These are phyloP conservation scores for Trichosporon faecale DNA, from an alignment of 1,284 basidiomycete genomes.

Conservation along the genomic window DNA sequence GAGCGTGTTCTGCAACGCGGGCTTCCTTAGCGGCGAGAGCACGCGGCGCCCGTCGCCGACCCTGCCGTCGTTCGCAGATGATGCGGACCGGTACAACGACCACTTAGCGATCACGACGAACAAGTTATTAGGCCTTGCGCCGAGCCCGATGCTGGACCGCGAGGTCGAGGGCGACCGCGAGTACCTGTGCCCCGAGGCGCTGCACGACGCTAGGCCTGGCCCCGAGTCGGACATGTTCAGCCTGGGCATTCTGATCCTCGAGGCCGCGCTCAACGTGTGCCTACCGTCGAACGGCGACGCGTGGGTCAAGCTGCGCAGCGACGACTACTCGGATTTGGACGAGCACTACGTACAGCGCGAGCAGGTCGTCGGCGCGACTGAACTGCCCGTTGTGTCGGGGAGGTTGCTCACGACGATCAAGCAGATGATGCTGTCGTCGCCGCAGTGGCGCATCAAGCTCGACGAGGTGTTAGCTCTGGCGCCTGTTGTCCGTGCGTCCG, in stretches of 20 bases:
- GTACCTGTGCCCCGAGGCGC: constrained; percentile 91
- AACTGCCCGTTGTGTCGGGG: constrained; percentile 56
- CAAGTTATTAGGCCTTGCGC: constrained; percentile 10
- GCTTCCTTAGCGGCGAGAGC: background rate
- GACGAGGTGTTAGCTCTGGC: constrained; percentile 60
- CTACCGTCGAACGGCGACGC: constrained; percentile 82
- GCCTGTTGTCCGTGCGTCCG: constrained; percentile 61
- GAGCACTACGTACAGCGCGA: constrained; percentile 43
- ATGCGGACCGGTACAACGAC: background rate
- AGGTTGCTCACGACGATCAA: constrained; percentile 66
- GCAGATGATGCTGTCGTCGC: constrained; percentile 73
- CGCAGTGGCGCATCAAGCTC: constrained; percentile 60
- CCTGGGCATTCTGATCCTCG: constrained; percentile 89
- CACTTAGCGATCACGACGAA: background rate
- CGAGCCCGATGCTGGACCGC: constrained; percentile 40
- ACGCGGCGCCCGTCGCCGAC: constrained; percentile 1
- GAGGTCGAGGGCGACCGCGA: constrained; percentile 88
- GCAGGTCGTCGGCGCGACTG: constrained; percentile 15
- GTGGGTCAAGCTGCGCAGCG: constrained; percentile 87
- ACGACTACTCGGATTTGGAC: constrained; percentile 87
- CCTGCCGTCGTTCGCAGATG: background rate
- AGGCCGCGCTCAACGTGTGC: constrained; percentile 88
- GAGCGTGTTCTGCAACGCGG: constrained; percentile 59
- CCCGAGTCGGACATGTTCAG: constrained; percentile 92
- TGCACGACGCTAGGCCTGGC: constrained; percentile 77